Conservation (phyloP, 148 eudicot genomes). For the Oxyria digyna region DNA sequence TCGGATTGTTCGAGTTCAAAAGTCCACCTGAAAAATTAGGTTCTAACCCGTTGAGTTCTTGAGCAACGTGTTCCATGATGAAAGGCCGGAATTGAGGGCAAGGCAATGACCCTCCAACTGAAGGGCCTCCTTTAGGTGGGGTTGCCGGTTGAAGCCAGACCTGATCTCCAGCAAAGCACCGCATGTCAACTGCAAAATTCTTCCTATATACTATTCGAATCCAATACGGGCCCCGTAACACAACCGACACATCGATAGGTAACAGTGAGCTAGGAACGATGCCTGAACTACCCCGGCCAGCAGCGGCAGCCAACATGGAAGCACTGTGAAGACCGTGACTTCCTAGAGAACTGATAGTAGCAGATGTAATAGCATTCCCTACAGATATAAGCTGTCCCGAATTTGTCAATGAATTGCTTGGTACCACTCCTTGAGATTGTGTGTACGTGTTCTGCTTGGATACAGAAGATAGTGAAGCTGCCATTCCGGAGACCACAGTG, state of each 20-base stretch:
- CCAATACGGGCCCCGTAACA: constrained; percentile 97
- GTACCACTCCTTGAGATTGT: constrained; percentile 42
- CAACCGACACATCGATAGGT: constrained; percentile 97
- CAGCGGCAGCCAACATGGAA: constrained; percentile 53
- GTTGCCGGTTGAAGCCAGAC: constrained; percentile 99
- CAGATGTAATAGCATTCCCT: constrained; percentile 39
- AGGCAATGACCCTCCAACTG: constrained; percentile 91
- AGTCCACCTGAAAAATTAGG: constrained; percentile 56
- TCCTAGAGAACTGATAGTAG: constrained; percentile 34
- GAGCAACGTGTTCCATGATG: constrained; percentile 99
- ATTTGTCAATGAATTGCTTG: constrained; percentile 30
- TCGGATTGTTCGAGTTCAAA: constrained; percentile 28
- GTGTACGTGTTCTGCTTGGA: constrained; percentile 48
- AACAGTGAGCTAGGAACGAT: constrained; percentile 93
- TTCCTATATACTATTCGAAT: constrained; percentile 88
- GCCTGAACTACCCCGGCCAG: constrained; percentile 89
- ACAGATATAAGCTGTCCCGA: constrained; percentile 28
- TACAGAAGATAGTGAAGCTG: constrained; percentile 35
- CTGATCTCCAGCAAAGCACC: constrained; percentile 99
- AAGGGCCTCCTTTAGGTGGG: constrained; percentile 89
- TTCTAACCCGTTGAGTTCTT: constrained; percentile 90
- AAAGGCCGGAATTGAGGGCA: constrained; percentile 99
- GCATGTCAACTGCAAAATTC: constrained; percentile 95
- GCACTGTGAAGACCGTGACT: constrained; percentile 44
- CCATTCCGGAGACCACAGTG: constrained; percentile 54